Evolutionary conservation across 495 filamentous ascomycete genomes (phyloP), one percentile per base, ranked within the genome.

Genomic region (Penicillium lagena): DNA sequence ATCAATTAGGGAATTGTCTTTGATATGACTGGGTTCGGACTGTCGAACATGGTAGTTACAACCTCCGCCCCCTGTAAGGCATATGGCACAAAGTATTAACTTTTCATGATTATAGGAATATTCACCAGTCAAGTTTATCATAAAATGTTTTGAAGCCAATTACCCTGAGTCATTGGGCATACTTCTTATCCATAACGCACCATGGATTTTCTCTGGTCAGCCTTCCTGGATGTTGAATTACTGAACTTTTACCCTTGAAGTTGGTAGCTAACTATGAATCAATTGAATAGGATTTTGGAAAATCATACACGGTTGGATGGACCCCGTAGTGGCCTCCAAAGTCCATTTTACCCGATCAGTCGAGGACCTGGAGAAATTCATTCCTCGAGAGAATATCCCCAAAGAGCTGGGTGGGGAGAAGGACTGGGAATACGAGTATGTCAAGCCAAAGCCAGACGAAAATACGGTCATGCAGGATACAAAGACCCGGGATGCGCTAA

Each of bases 91-190:
- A 22, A 22, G 6, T 22, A 22, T 22, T 22, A 22, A 22, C 22
- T 22, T 11, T 12, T 34, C 2, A 6, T 6, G n/a, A 11, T 12
- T 3, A 7, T 40, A 89, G 86, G 91, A 97, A 62, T 96, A 96
- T 60, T 79, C 87, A 0, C 90, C 93, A 0, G 87, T 97, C 14
- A 96, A 90, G 56, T 96, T 95, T 70, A 89, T 97, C 74, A 90
- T 96, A 64, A 90, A 91, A 66, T 93, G 87, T 60, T 96, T 98
- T 59, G 90, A 96, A 70, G 90, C 89, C 34, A 96, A 96, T 65
- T 98, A 96, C 60, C 91, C 93, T 4, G 93, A 96, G 62, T 86
- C 73, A 29, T 73, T 98, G 0, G 91, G 90, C 33, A 72, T 82
- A 2, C 83, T 96, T 32, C 75, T 96, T 8, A 85, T 98, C 29